Conservation (phyloP, 495 filamentous ascomycete genomes). For the Aspergillus homomorphus region DNA sequence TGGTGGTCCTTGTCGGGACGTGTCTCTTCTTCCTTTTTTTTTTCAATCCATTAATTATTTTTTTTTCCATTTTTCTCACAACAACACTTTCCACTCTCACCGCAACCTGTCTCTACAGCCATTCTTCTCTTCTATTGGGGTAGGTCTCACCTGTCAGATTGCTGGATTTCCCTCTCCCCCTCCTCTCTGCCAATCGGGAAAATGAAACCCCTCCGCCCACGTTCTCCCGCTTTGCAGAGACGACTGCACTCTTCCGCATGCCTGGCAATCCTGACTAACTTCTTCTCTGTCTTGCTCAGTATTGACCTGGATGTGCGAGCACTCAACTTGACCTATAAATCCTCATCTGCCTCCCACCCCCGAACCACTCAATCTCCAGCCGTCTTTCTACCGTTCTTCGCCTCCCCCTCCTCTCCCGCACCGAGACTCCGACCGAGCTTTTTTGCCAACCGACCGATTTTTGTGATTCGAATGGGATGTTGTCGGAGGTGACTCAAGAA, state of each 20-base stretch:
- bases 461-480: slow-evolving; percentile 33
- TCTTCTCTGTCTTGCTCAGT: slow-evolving; percentile 7
- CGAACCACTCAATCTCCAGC: not conserved
- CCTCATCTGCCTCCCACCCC: slow-evolving; percentile 6
- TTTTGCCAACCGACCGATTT: slow-evolving; percentile 5
- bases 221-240: slow-evolving; percentile 10
- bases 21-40: not conserved
- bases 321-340: slow-evolving; percentile 13
- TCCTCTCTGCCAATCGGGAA: slow-evolving; percentile 10
- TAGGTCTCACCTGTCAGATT: slow-evolving; percentile 14
- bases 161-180: not conserved
- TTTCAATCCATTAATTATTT: not conserved
- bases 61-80: not conserved
- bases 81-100: not conserved
- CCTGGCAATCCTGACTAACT: slow-evolving; percentile 15
- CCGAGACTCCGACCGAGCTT: not conserved
- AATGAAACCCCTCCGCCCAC: slow-evolving; percentile 21
- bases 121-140: slow-evolving; percentile 9
- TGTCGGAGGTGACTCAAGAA: slow-evolving; percentile 25
- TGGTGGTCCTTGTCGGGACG: slow-evolving; percentile 1
- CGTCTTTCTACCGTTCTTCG: not conserved
- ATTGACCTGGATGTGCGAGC: slow-evolving; percentile 18
- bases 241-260: slow-evolving; percentile 13
- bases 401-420: not conserved
- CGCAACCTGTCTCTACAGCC: not conserved